Evolutionary conservation across 495 filamentous ascomycete species (phyloP).

Genomic region (Penicillium cosmopolitanum): DNA sequence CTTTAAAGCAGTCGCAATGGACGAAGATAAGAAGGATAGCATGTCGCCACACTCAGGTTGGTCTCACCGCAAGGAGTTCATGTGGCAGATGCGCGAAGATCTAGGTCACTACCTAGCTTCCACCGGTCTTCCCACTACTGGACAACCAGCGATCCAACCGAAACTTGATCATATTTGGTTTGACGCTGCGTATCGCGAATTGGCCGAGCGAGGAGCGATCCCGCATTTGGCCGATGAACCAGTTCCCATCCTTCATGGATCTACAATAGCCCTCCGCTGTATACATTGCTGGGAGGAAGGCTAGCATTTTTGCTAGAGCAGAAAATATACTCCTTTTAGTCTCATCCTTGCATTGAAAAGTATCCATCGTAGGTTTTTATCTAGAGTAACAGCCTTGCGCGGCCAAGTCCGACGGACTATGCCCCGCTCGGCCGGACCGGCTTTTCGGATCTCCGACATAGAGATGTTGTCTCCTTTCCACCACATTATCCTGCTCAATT

Average conservation of each 20-base stretch:
- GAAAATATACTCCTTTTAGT: background rate
- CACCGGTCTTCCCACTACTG: background rate
- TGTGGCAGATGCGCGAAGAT: constrained; percentile 34
- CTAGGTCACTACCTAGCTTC: constrained; percentile 26
- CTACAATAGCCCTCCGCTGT: constrained; percentile 22
- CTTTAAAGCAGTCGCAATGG: constrained; percentile 27
- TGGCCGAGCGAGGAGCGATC: constrained; percentile 26
- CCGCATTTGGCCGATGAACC: constrained; percentile 30
- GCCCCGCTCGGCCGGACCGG: constrained; percentile 19
- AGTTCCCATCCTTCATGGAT: constrained; percentile 30
- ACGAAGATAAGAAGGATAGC: constrained; percentile 16
- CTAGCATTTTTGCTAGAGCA: background rate
- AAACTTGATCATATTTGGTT: constrained; percentile 34
- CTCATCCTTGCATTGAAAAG: no score
- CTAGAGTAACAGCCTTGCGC: background rate
- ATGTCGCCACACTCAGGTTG: constrained; percentile 15
- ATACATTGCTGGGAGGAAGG: constrained; percentile 24
- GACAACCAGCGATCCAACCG: constrained; percentile 1
- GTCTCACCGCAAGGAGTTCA: constrained; percentile 33
- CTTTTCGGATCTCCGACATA: constrained; percentile 23
- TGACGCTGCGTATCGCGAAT: constrained; percentile 28
- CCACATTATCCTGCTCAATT: background rate
- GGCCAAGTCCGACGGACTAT: constrained; percentile 8
- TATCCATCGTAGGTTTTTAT: no score
- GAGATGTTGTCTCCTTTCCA: background rate